phyloP scores from a whole-genome alignment of 2,329 filamentous ascomycete genomes.

The Fusarium drepaniforme region DNA sequence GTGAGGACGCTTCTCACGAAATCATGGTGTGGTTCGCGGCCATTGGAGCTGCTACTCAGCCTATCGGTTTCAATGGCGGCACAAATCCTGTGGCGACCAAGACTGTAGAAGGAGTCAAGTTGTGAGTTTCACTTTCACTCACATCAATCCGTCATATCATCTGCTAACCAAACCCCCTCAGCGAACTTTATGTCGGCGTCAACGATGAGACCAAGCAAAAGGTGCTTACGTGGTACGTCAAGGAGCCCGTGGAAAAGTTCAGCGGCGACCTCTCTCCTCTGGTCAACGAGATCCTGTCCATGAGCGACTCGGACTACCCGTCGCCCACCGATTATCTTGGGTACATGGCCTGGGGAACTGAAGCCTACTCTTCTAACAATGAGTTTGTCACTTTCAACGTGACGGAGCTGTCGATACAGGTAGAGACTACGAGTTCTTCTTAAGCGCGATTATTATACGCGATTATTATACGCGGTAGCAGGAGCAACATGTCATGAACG shows the following conservation, averaged over 20 bases:
- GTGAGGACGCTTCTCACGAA: conserved; percentile 60
- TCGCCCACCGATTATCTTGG: conserved; percentile 60
- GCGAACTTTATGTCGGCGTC: conserved; percentile 56
- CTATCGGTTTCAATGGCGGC: conserved; percentile 55
- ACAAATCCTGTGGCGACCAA: conserved; percentile 49
- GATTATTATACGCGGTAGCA: background rate
- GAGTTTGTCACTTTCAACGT: conserved; percentile 64
- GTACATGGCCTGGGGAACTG: conserved; percentile 64
- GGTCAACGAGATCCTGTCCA: conserved; percentile 53
- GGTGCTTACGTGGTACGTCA: conserved; percentile 64
- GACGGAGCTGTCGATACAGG: conserved; percentile 52
- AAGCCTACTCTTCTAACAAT: conserved; percentile 57
- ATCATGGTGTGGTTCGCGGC: conserved; percentile 69
- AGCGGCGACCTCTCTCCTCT: conserved; percentile 61
- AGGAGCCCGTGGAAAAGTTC: conserved; percentile 53
- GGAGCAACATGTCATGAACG: conserved; percentile 9
- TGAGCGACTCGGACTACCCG: conserved; percentile 52
- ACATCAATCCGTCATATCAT: too few relatives aligned
- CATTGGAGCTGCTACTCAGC: conserved; percentile 60
- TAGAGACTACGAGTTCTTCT: conserved; percentile 32
- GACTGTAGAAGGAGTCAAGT: conserved; percentile 55
- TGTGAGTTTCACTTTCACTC: conserved; percentile 47
- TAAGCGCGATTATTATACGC: background rate
- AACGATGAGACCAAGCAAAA: conserved; percentile 57
- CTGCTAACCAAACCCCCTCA: conserved; percentile 32